phyloP scores from a whole-genome alignment of 116 monocot species.

The Cymodocea nodosa region DNA sequence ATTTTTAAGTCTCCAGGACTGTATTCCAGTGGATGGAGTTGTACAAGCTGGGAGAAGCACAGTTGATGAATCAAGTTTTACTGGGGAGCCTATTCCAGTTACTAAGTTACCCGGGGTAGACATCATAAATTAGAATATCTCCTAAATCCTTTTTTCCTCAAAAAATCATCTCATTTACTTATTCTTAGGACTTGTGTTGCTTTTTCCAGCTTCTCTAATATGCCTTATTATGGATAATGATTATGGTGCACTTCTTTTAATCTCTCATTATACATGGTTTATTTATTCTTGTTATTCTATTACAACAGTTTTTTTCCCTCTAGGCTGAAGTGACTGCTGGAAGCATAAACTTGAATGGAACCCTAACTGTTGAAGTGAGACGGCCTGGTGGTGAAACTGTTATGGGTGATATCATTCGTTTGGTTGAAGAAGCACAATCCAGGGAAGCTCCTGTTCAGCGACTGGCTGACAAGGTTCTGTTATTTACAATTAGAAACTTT shows the following conservation, averaged over 20 bases:
- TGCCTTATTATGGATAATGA: too few species aligned
- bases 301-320: not conserved
- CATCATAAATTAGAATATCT: not conserved
- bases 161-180: not conserved
- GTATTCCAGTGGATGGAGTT: slow-evolving; percentile 94
- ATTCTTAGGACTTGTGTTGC: too few species aligned
- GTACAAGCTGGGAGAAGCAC: slow-evolving; percentile 91
- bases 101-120: slow-evolving; percentile 89
- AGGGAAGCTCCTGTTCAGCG: slow-evolving; percentile 95
- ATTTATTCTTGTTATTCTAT: not conserved
- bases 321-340: slow-evolving; percentile 86
- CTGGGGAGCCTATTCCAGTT: slow-evolving; percentile 93
- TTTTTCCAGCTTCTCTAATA: too few species aligned
- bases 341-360: slow-evolving; percentile 93
- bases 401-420: slow-evolving; percentile 90
- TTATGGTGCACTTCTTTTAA: not conserved
- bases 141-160: not conserved
- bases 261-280: not conserved
- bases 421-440: slow-evolving; percentile 95
- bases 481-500: not conserved
- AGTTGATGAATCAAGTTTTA: slow-evolving; percentile 96
- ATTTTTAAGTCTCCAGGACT: slow-evolving; percentile 41
- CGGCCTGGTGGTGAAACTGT: slow-evolving; percentile 94
- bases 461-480: slow-evolving; percentile 79
- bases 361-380: slow-evolving; percentile 85